A percentile compares a stretch with the other conserved stretches of the same genome.
phyloP scores from a whole-genome alignment of 768 basidiomycete species.

The Favolaschia claudopus region DNA sequence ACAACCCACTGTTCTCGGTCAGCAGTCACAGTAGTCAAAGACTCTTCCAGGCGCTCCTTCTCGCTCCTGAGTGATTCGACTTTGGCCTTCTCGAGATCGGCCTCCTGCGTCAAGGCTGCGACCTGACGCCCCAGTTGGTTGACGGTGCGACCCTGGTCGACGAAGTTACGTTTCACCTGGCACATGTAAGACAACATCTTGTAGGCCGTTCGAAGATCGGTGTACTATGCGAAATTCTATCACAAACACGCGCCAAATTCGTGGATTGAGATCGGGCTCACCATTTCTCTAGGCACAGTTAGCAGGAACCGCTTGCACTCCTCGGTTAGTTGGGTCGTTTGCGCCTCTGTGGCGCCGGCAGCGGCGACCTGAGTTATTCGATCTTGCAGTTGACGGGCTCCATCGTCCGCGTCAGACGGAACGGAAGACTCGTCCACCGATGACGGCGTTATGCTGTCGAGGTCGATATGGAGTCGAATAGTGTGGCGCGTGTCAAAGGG shows the following conservation, averaged over 20 bases:
- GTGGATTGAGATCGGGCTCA: neutral
- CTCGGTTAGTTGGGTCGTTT: conserved; percentile 57
- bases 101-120: conserved; percentile 8
- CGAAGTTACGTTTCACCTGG: conserved; percentile 14
- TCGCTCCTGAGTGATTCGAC: conserved; percentile 18
- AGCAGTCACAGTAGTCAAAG: conserved; percentile 4
- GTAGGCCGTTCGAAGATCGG: conserved; percentile 18
- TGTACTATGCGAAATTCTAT: conserved; percentile 19
- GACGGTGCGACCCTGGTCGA: conserved; percentile 9
- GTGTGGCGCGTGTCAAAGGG: conserved; percentile 54
- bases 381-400: conserved; percentile 59
- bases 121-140: conserved; percentile 3
- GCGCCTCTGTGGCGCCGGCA: conserved; percentile 60
- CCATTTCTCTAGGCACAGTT: conserved; percentile 12
- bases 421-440: conserved; percentile 13
- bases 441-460: conserved; percentile 42
- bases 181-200: conserved; percentile 23
- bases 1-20: neutral
- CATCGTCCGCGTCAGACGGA: conserved; percentile 44
- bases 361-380: conserved; percentile 62
- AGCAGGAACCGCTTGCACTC: conserved; percentile 44
- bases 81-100: conserved; percentile 18
- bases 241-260: neutral
- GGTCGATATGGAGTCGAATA: conserved; percentile 68
- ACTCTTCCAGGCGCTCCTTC: conserved; percentile 17